These are phyloP conservation scores for Wallacemonas sp. DNA, from an alignment of 208 protist species.

Conservation along the genomic window DNA sequence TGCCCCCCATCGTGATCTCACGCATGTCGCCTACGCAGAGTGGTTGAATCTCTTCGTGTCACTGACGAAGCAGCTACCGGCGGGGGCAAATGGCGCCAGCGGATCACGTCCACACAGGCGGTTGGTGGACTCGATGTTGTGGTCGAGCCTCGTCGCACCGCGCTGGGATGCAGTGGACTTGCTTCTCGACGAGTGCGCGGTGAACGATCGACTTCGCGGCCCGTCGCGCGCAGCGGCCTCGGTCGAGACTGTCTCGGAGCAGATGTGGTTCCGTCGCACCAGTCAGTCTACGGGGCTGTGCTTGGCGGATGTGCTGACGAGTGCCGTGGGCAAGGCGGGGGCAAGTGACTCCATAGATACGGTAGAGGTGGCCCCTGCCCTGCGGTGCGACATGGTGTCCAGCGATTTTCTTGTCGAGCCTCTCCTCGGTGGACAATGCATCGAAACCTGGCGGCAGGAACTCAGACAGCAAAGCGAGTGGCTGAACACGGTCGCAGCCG, in stretches of 20 bases:
- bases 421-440: slow-evolving; percentile 41
- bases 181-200: slow-evolving; percentile 7
- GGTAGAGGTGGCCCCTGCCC: background rate
- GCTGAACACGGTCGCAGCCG: background rate
- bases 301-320: background rate
- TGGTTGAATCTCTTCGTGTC: slow-evolving; percentile 71
- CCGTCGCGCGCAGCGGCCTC: background rate
- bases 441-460: slow-evolving; percentile 42
- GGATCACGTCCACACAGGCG: background rate
- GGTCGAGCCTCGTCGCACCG: slow-evolving; percentile 22
- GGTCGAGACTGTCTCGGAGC: background rate
- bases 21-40: slow-evolving; percentile 56
- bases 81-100: background rate
- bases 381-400: slow-evolving; percentile 10
- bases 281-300: background rate
- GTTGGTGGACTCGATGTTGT: slow-evolving; percentile 4
- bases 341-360: no score
- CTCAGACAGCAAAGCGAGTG: slow-evolving; percentile 14
- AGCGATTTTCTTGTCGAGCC: slow-evolving; percentile 56
- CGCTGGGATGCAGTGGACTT: slow-evolving; percentile 54
- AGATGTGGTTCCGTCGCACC: slow-evolving; percentile 20
- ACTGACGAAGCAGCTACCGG: slow-evolving; percentile 15
- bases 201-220: background rate
- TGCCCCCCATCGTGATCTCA: slow-evolving; percentile 61
- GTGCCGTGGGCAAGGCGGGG: no score